phyloP scores from a whole-genome alignment of 148 eudicot species.

The Vaccinium vitisidaea region DNA sequence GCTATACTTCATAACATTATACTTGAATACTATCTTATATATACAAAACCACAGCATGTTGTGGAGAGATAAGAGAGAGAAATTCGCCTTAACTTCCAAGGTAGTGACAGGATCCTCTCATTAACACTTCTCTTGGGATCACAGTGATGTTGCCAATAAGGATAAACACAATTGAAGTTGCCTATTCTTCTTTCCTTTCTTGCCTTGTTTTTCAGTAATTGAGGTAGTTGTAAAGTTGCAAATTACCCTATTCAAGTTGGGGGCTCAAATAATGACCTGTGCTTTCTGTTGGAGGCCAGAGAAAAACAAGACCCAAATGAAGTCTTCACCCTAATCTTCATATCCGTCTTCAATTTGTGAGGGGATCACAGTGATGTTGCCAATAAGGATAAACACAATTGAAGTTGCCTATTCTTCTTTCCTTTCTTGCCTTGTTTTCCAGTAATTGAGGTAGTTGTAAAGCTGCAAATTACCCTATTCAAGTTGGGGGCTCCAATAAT shows the following conservation, averaged over 20 bases:
- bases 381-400: background rate
- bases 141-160: background rate
- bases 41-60: background rate
- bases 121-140: background rate
- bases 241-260: background rate
- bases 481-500: background rate
- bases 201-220: background rate
- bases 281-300: background rate
- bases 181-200: background rate
- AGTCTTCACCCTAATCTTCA: background rate
- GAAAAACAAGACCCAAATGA: background rate
- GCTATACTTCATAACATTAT: background rate
- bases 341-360: background rate
- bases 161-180: background rate
- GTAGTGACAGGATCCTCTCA: background rate
- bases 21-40: background rate
- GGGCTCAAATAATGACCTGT: background rate
- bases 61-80: background rate
- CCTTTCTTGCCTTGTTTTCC: background rate
- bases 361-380: background rate
- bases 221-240: slow-evolving; percentile 1
- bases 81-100: background rate
- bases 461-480: background rate
- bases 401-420: background rate
- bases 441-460: background rate